These are phyloP conservation scores for Leersia perrieri DNA, from an alignment of 176 grass and related monocot genomes.

Conservation along the genomic window DNA sequence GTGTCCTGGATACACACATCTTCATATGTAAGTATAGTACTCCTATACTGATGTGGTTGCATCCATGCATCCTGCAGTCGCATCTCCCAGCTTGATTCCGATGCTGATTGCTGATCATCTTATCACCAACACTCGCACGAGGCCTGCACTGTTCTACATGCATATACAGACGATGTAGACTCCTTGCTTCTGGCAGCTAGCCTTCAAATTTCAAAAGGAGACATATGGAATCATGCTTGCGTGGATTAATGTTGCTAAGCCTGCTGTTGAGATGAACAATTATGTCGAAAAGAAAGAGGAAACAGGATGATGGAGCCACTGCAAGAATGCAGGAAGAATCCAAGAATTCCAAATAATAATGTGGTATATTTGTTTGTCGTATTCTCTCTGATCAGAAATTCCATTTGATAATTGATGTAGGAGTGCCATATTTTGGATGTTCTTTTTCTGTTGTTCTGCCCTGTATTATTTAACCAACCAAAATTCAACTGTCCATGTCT, in stretches of 20 bases:
- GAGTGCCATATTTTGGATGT: background rate
- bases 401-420: background rate
- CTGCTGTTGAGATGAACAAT: background rate
- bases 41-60: background rate
- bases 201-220: conserved; percentile 7
- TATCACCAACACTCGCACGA: conserved; percentile 16
- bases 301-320: background rate
- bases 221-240: conserved; percentile 2
- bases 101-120: background rate
- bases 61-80: background rate
- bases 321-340: background rate
- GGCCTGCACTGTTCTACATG: background rate
- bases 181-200: background rate
- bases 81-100: background rate
- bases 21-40: no score
- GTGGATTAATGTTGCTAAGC: background rate
- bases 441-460: background rate
- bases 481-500: background rate
- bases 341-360: background rate
- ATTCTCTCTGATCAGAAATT: background rate
- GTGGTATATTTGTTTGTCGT: background rate
- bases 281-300: background rate
- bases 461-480: background rate
- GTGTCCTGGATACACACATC: background rate
- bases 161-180: background rate